These are phyloP conservation scores for Dioscorea dumetorum DNA, from an alignment of 106 monocot genomes.

Conservation along the genomic window DNA sequence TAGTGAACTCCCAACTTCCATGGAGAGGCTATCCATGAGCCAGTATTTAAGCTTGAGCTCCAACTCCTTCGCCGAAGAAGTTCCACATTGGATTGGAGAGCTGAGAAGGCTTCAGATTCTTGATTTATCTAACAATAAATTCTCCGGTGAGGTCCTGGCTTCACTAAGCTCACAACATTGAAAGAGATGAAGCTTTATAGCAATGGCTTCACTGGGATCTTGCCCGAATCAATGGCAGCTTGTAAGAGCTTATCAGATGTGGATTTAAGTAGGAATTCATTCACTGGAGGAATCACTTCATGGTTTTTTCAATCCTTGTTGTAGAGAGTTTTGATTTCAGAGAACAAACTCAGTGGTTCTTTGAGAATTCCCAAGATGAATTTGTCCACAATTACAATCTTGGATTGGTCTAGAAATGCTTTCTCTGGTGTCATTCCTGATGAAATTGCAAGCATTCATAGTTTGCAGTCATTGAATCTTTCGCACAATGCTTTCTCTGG, in stretches of 20 bases:
- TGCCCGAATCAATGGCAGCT: slow-evolving; percentile 51
- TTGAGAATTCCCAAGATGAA: slow-evolving; percentile 18
- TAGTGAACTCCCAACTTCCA: slow-evolving; percentile 39
- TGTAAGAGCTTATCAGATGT: slow-evolving; percentile 32
- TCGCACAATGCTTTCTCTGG: slow-evolving; percentile 50
- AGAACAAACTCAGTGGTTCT: slow-evolving; percentile 36
- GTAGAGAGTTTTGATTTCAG: too few relatives aligned
- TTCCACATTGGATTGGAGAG: slow-evolving; percentile 66
- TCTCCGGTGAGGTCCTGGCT: slow-evolving; percentile 41
- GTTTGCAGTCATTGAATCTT: slow-evolving; percentile 46
- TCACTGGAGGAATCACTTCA: too few relatives aligned
- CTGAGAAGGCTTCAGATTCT: slow-evolving; percentile 36
- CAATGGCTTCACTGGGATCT: slow-evolving; percentile 48
- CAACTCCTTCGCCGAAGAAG: slow-evolving; percentile 51
- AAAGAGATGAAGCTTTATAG: slow-evolving; percentile 41
- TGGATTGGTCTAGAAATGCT: slow-evolving; percentile 60
- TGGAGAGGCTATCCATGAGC: slow-evolving; percentile 49
- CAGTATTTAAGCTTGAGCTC: slow-evolving; percentile 27
- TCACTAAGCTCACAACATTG: slow-evolving; percentile 28
- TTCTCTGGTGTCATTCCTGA: slow-evolving; percentile 45
- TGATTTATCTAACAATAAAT: slow-evolving; percentile 64
- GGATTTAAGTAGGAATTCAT: too few relatives aligned
- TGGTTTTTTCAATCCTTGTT: too few relatives aligned
- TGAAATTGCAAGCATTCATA: slow-evolving; percentile 28
- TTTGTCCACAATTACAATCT: slow-evolving; percentile 10